Base-by-base conservation (phyloP, 2,329 filamentous ascomycete species). In the Claviceps sp. region DNA sequence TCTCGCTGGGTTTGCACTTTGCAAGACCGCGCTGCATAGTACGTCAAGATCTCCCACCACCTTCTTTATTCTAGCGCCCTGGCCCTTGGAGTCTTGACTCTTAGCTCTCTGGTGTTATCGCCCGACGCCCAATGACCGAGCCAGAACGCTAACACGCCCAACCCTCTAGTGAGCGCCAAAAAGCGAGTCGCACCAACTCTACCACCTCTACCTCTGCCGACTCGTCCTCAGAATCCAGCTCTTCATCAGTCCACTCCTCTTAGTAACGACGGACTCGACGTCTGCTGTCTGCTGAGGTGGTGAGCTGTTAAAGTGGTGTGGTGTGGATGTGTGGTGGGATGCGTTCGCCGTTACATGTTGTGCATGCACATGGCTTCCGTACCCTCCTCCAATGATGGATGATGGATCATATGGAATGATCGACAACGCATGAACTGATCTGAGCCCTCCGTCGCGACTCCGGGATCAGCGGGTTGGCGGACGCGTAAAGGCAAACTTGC, bases 21-120 rank as follows among this genome's bases (percentile, higher is more conserved):
- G 5, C 67, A 73, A 55, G 71, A 75, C 61, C 70, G 72, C 52
- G 53, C 59, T 55, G 51, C 62, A 13, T 72, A 74, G 73, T 75
- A 69, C 55, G 72, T 65, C 26, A 16, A 26, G 9, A 34, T 3
- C 8, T 30, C 26, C 7, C 30, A 34, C 30, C 30, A 34, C 30
- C 30, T 34, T 34, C 30, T 34, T 4, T 34, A 34, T 34, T 34
- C 9, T 4, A 34, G 30, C 9, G 30, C 30, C 30, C 30, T 11
- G 30, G 30, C 30, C 9, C 30, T 34, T 34, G 9, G 30, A 34
- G 30, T 34, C 30, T 34, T 34, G 30, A 34, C 9, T 34, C 30
- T 34, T 34, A 11, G 14, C 18, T 34, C 22, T 34, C 30, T 34
- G 13, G 14, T 45, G 14, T n/a, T 18, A 38, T 13, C 5, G 36